phyloP scores from a whole-genome alignment of 257 asterid genomes.

The Mentha longifolia region DNA sequence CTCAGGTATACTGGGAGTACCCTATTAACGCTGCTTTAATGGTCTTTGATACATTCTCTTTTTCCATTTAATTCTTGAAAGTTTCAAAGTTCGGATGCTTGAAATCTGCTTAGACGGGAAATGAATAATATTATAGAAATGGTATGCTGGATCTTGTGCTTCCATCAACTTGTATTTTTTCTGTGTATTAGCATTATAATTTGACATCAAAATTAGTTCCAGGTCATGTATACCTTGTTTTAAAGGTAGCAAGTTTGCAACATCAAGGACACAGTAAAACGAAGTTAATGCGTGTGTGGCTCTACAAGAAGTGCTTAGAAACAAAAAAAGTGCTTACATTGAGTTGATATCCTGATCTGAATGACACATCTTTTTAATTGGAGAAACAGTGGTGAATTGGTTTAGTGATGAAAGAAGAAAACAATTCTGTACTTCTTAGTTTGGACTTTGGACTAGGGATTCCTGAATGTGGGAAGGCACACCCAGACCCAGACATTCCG shows the following conservation, averaged over 20 bases:
- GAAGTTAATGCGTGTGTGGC: not conserved
- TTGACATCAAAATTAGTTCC: not conserved
- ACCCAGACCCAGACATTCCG: not conserved
- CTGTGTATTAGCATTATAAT: not conserved
- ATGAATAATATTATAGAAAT: constrained; percentile 1
- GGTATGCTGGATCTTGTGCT: not conserved
- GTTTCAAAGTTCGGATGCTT: not conserved
- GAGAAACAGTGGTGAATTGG: too few species aligned
- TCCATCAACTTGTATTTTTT: not conserved
- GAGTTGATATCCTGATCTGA: not conserved
- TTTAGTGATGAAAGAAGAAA: not conserved
- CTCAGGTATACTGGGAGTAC: constrained; percentile 58
- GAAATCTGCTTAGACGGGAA: constrained; percentile 1
- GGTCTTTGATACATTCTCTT: not conserved
- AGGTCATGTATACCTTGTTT: not conserved
- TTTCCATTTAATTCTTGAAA: not conserved
- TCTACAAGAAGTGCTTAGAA: not conserved
- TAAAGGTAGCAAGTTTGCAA: too few species aligned
- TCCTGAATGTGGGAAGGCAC: not conserved
- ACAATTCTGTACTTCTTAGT: not conserved
- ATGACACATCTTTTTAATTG: too few species aligned
- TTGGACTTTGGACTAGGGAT: not conserved
- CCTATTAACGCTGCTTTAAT: not conserved
- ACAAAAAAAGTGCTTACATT: not conserved
- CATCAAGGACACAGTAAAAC: not conserved